phyloP scores from a whole-genome alignment of 805 yeast genomes.

The Ascoidea tarda region DNA sequence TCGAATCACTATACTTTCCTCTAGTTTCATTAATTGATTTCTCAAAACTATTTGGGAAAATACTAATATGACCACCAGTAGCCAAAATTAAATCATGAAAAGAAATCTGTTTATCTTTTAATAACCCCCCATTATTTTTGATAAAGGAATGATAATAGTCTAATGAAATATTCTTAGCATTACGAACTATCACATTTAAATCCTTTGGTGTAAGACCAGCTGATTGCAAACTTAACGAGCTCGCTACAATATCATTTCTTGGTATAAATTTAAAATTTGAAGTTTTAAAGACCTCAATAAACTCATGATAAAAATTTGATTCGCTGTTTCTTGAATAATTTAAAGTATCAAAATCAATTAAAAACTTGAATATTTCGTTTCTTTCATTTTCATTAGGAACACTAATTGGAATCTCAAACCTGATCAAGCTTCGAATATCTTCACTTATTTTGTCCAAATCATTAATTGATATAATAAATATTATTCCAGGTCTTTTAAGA shows the following conservation, averaged over 20 bases:
- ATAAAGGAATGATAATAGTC: slow-evolving; percentile 29
- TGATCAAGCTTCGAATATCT: slow-evolving; percentile 48
- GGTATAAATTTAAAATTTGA: slow-evolving; percentile 12
- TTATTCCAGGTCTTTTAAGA: slow-evolving; percentile 21
- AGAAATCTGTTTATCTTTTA: slow-evolving; percentile 9
- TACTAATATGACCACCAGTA: slow-evolving; percentile 38
- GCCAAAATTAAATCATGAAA: slow-evolving; percentile 26
- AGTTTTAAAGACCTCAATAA: not conserved
- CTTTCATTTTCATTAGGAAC: slow-evolving; percentile 79
- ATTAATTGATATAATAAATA: slow-evolving; percentile 53
- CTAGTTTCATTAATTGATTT: slow-evolving; percentile 69
- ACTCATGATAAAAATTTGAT: not conserved
- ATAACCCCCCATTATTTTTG: slow-evolving; percentile 4
- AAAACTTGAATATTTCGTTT: slow-evolving; percentile 38
- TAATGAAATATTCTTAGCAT: slow-evolving; percentile 44
- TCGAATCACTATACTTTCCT: slow-evolving; percentile 79
- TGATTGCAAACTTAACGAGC: slow-evolving; percentile 62
- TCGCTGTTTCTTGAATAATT: not conserved
- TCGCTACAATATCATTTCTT: slow-evolving; percentile 37
- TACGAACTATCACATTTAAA: slow-evolving; percentile 51
- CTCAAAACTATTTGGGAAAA: slow-evolving; percentile 50
- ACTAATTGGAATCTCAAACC: slow-evolving; percentile 60
- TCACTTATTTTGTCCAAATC: slow-evolving; percentile 60
- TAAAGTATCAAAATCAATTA: slow-evolving; percentile 10
- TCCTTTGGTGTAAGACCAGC: slow-evolving; percentile 90